phyloP scores from a whole-genome alignment of 2,329 filamentous ascomycete genomes.

The Tolypocladium ovalisporum region DNA sequence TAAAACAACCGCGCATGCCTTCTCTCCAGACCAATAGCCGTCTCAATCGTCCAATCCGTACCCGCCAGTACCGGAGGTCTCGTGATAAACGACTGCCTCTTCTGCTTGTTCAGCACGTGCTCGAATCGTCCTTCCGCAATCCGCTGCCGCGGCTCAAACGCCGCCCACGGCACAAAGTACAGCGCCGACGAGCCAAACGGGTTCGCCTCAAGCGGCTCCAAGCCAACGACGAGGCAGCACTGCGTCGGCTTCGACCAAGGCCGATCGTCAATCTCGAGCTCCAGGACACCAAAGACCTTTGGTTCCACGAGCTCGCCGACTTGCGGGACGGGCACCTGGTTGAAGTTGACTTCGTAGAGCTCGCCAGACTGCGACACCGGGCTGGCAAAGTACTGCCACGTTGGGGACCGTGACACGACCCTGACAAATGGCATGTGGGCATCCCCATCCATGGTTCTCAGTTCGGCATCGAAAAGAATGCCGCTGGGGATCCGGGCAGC shows the following conservation, averaged over 20 bases:
- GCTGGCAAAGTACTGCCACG: background rate
- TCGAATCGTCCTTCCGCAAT: slow-evolving; percentile 2
- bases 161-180: background rate
- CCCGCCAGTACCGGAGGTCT: background rate
- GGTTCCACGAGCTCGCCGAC: background rate
- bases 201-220: background rate
- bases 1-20: slow-evolving; percentile 14
- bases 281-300: background rate
- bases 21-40: slow-evolving; percentile 11
- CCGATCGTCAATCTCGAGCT: background rate
- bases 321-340: background rate
- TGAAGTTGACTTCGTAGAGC: background rate
- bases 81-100: background rate
- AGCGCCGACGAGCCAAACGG: background rate
- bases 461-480: background rate
- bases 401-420: background rate
- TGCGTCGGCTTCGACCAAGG: background rate
- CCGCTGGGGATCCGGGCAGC: background rate
- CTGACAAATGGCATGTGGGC: background rate
- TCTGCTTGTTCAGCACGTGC: slow-evolving; percentile 1
- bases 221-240: background rate
- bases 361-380: background rate
- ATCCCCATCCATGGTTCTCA: background rate
- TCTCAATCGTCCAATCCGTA: slow-evolving; percentile 1
- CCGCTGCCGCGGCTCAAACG: background rate